A percentile compares a stretch with the other conserved stretches of the same genome.
phyloP scores from a whole-genome alignment of 2,329 filamentous ascomycete genomes.

The Didymosphaeria variabile region DNA sequence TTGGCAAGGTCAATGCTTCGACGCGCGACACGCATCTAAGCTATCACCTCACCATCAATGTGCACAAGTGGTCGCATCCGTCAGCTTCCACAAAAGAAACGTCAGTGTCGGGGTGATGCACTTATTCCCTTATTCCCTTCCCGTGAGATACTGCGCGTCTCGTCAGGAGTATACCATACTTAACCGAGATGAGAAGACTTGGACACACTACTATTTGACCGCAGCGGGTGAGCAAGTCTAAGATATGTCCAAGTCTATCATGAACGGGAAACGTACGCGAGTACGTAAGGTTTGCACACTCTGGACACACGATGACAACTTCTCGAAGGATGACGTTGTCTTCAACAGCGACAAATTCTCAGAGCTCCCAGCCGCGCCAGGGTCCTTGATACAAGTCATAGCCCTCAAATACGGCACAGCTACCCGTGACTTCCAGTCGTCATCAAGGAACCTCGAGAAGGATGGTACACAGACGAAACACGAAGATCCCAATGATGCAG shows the following conservation, averaged over 20 bases:
- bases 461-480: constrained; percentile 42
- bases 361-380: constrained; percentile 68
- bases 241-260: constrained; percentile 43
- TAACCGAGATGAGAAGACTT: constrained; percentile 22
- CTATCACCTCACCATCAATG: constrained; percentile 8
- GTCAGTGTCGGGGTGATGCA: neutral
- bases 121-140: neutral
- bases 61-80: neutral
- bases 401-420: constrained; percentile 64
- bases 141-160: neutral
- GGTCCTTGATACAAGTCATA: constrained; percentile 77
- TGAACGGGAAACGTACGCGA: constrained; percentile 33
- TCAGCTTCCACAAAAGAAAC: neutral
- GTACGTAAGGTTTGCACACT: constrained; percentile 58
- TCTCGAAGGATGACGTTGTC: constrained; percentile 80
- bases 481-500: constrained; percentile 27
- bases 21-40: neutral
- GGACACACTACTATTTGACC: neutral
- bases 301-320: constrained; percentile 74
- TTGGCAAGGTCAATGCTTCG: neutral
- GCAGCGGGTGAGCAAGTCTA: constrained; percentile 5
- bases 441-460: constrained; percentile 33
- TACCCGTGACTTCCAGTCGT: constrained; percentile 56
- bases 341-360: constrained; percentile 78
- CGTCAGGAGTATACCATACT: neutral